Conservation (phyloP, 495 filamentous ascomycete species). For the Talaromyces wortmannii region DNA sequence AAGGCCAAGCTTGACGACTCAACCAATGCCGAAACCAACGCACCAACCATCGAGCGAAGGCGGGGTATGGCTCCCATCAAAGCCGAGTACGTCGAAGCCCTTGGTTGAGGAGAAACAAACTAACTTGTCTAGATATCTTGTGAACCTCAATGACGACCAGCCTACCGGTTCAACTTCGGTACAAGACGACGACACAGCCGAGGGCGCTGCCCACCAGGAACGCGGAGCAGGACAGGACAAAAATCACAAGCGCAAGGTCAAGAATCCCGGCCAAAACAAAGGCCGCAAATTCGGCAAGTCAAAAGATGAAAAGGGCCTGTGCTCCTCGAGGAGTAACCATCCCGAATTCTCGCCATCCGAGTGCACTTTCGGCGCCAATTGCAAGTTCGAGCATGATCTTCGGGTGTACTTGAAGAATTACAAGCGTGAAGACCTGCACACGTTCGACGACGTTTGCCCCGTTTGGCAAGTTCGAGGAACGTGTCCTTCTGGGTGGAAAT, state of each 20-base stretch:
- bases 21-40: slow-evolving; percentile 15
- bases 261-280: slow-evolving; percentile 77
- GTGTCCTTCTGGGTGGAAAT: slow-evolving; percentile 85
- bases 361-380: slow-evolving; percentile 72
- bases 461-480: slow-evolving; percentile 68
- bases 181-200: slow-evolving; percentile 56
- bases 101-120: no score
- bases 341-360: slow-evolving; percentile 67
- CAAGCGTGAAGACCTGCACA: slow-evolving; percentile 69
- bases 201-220: slow-evolving; percentile 50
- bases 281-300: slow-evolving; percentile 77
- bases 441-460: slow-evolving; percentile 70
- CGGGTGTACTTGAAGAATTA: slow-evolving; percentile 78
- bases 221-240: slow-evolving; percentile 32
- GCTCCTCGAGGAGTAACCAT: slow-evolving; percentile 55
- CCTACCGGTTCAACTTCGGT: slow-evolving; percentile 1
- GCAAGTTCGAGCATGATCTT: slow-evolving; percentile 74
- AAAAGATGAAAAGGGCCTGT: slow-evolving; percentile 70
- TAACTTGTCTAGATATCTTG: no score
- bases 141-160: slow-evolving; percentile 7
- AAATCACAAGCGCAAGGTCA: slow-evolving; percentile 57
- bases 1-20: slow-evolving; percentile 46
- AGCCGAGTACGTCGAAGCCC: slow-evolving; percentile 54
- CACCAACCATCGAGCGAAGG: slow-evolving; percentile 28
- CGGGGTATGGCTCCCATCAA: slow-evolving; percentile 80